Evolutionary conservation across 768 basidiomycete species (phyloP), one percentile per base, ranked within the genome.

Genomic region (Piloderma croceum): DNA sequence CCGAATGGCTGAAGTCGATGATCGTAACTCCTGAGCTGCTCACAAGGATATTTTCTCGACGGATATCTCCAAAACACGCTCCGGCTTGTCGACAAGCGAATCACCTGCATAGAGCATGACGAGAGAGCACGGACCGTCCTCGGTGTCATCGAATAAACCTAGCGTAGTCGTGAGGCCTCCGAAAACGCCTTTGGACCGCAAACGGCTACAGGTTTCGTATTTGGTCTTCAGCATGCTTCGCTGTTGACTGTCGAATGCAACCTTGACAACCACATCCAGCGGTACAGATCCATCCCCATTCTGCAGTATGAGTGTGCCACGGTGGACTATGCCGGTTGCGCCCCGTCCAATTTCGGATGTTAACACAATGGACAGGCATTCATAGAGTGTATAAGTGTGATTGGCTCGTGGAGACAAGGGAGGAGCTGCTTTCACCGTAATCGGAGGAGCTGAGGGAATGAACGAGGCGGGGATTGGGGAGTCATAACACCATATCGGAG

Each of bases 321-420:
- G 44, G 38, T 44, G 49, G 31, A n/a, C n/a, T n/a, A n/a, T n/a
- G n/a, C n/a, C n/a, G n/a, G n/a, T n/a, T n/a, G n/a, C n/a, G n/a
- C n/a, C 42, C 49, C 24, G 47, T 24, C 46, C 49, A 37, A 51
- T 51, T 45, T 51, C 49, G 3, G 47, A 51, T 6, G 38, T 51
- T 20, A 51, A 31, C 5, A 48, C 31, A 36, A 48, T 32, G 38
- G 34, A 38, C 24, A 51, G 41, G 45, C 40, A 51, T 27, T 51
- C 47, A 20, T 48, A 32, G 23, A 21, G 39, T 41, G 24, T 24
- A 19, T 36, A 48, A 38, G 39, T 33, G 29, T 17, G 36, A 40
- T 41, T 43, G 27, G 33, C 15, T 48, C 41, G 46, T 38, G 35
- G 43, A 18, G 49, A 45, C 38, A 37, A 43, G 13, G 40, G 24